Percentiles rank a stretch among this genome's conserved stretches.
Evolutionary conservation across 768 basidiomycete genomes (phyloP).

Genomic region (Ramaria sp.): DNA sequence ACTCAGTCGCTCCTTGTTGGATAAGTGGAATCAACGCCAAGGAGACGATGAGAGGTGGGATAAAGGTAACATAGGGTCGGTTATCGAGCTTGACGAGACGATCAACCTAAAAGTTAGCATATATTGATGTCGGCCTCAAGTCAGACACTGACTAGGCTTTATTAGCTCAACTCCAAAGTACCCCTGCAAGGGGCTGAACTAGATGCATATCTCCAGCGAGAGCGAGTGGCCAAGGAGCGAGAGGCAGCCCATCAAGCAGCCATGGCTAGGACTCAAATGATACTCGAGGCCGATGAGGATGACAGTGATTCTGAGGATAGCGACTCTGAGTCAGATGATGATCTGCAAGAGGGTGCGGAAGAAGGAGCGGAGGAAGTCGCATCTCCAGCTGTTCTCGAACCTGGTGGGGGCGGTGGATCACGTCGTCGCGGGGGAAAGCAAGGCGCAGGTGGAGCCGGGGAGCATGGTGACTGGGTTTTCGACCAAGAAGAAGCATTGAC

Average conservation of each 20-base stretch:
- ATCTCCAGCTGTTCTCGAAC: slow-evolving; percentile 14
- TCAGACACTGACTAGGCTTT: not conserved
- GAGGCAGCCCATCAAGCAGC: slow-evolving; percentile 82
- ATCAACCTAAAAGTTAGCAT: slow-evolving; percentile 52
- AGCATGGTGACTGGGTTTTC: slow-evolving; percentile 58
- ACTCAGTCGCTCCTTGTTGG: slow-evolving; percentile 66
- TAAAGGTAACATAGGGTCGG: slow-evolving; percentile 77
- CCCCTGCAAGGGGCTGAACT: slow-evolving; percentile 84
- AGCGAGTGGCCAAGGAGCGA: slow-evolving; percentile 68
- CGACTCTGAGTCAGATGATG: slow-evolving; percentile 64
- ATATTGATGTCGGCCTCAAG: not conserved
- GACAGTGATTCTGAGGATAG: slow-evolving; percentile 27
- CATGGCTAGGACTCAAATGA: slow-evolving; percentile 68
- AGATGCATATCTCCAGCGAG: slow-evolving; percentile 65
- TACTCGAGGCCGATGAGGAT: slow-evolving; percentile 91
- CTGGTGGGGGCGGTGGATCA: slow-evolving; percentile 17
- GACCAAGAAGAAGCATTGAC: slow-evolving; percentile 70
- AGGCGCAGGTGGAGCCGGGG: slow-evolving; percentile 28
- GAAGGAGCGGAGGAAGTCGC: slow-evolving; percentile 43
- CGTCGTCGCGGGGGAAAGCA: slow-evolving; percentile 26
- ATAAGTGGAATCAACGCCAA: slow-evolving; percentile 80
- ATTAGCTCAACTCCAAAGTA: slow-evolving; percentile 79
- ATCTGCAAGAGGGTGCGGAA: slow-evolving; percentile 54
- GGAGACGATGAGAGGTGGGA: slow-evolving; percentile 79
- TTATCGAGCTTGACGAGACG: slow-evolving; percentile 68